Evolutionary conservation across 805 yeast genomes (phyloP).

Genomic region (Kuraishia capsulata): DNA sequence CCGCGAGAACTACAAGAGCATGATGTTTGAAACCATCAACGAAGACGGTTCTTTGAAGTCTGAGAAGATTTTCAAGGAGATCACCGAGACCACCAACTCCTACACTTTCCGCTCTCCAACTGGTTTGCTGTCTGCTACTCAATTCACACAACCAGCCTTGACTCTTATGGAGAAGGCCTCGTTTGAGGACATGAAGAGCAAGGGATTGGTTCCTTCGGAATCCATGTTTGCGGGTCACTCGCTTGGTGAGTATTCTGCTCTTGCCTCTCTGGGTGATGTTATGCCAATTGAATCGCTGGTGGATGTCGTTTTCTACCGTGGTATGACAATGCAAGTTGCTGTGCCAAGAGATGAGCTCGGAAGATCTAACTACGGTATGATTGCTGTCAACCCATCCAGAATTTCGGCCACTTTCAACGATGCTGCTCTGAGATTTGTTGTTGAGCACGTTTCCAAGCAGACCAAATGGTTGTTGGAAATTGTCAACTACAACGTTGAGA

Average conservation of each 20-base stretch:
- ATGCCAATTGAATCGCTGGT: conserved; percentile 97
- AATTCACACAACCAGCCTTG: conserved; percentile 98
- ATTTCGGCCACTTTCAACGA: conserved; percentile 83
- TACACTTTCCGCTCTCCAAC: conserved; percentile 87
- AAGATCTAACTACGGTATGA: conserved; percentile 98
- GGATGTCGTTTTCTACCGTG: conserved; percentile 98
- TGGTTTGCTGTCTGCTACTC: conserved; percentile 95
- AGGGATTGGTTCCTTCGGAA: conserved; percentile 90
- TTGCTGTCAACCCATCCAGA: conserved; percentile 96
- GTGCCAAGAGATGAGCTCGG: conserved; percentile 95
- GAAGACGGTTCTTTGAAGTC: conserved; percentile 76
- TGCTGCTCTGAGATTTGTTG: conserved; percentile 90
- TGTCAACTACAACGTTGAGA: conserved; percentile 96
- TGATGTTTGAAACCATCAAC: conserved; percentile 95
- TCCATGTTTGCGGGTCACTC: conserved; percentile 99
- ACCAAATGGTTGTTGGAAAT: conserved; percentile 95
- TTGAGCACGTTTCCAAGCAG: conserved; percentile 72
- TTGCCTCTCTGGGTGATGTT: conserved; percentile 94
- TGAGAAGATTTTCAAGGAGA: conserved; percentile 93
- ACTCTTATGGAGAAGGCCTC: conserved; percentile 99
- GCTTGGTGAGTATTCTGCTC: conserved; percentile 96
- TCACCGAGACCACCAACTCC: conserved; percentile 71
- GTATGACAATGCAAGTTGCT: conserved; percentile 99
- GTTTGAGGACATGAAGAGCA: conserved; percentile 92
- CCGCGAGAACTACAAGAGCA: conserved; percentile 87